phyloP scores from a whole-genome alignment of 2,329 filamentous ascomycete genomes.

The Epichloe aotearoae region DNA sequence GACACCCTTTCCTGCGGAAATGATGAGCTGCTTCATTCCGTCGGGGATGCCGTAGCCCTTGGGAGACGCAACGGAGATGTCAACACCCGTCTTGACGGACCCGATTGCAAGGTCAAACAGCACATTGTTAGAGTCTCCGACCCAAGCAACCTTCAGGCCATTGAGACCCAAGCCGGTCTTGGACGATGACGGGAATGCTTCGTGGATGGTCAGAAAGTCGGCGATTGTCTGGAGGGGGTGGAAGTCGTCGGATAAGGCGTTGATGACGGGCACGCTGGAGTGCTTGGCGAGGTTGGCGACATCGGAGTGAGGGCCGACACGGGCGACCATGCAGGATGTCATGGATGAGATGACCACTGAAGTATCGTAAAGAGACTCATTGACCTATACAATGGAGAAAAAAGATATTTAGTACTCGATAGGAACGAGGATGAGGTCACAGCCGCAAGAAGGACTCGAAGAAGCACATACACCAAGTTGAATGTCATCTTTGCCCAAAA shows the following conservation, averaged over 20 bases:
- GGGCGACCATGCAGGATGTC: conserved; percentile 71
- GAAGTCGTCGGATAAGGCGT: conserved; percentile 78
- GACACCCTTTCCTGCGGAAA: conserved; percentile 44
- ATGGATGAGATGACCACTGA: conserved; percentile 88
- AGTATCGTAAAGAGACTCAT: conserved; percentile 91
- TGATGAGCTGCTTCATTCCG: conserved; percentile 60
- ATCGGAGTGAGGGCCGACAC: conserved; percentile 66
- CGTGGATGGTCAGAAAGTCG: conserved; percentile 82
- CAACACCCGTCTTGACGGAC: conserved; percentile 73
- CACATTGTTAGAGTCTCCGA: conserved; percentile 95
- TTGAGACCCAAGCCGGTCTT: conserved; percentile 50
- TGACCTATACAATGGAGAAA: conserved; percentile 40
- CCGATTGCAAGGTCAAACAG: conserved; percentile 86
- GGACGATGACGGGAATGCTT: conserved; percentile 49
- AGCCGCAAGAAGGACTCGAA: neutral
- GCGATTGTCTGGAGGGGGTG: conserved; percentile 87
- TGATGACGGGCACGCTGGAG: conserved; percentile 71
- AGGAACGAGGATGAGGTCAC: neutral
- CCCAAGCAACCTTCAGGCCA: conserved; percentile 85
- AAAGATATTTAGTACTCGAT: neutral
- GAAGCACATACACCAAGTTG: conserved; percentile 62
- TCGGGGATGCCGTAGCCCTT: conserved; percentile 69
- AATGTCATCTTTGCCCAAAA: conserved; percentile 89
- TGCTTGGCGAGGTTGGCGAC: conserved; percentile 56
- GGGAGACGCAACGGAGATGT: conserved; percentile 79